phyloP scores from a whole-genome alignment of 441 rosid species.

The Rhodomyrtus psidioides region DNA sequence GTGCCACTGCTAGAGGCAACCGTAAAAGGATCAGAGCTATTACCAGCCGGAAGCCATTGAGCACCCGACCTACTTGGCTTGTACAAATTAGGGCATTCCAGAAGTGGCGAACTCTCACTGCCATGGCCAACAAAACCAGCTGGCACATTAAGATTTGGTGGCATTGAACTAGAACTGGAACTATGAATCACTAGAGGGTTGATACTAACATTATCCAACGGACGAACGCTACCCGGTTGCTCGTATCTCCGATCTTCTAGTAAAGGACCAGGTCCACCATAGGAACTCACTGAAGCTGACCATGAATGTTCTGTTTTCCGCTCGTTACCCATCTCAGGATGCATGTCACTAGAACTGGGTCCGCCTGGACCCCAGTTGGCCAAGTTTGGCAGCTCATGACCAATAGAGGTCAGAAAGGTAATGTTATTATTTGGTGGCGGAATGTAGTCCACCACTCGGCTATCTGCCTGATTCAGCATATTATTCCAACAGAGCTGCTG shows the following conservation, averaged over 20 bases:
- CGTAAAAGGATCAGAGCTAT: background rate
- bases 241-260: background rate
- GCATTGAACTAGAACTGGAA: background rate
- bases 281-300: background rate
- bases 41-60: background rate
- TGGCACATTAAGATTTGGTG: background rate
- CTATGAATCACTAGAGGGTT: constrained; percentile 1
- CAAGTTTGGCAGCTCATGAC: constrained; percentile 2
- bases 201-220: background rate
- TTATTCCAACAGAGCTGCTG: constrained; percentile 9
- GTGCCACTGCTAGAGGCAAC: background rate
- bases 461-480: background rate
- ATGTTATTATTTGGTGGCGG: background rate
- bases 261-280: background rate
- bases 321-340: background rate
- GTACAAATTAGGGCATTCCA: background rate
- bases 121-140: background rate
- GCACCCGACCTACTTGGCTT: background rate
- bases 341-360: constrained; percentile 3
- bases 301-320: constrained; percentile 3
- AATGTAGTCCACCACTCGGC: background rate
- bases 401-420: constrained; percentile 6
- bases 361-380: background rate
- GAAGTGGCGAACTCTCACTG: constrained; percentile 1
- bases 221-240: background rate